These are phyloP conservation scores for Mycena pura DNA, from an alignment of 768 basidiomycete species.

Conservation along the genomic window DNA sequence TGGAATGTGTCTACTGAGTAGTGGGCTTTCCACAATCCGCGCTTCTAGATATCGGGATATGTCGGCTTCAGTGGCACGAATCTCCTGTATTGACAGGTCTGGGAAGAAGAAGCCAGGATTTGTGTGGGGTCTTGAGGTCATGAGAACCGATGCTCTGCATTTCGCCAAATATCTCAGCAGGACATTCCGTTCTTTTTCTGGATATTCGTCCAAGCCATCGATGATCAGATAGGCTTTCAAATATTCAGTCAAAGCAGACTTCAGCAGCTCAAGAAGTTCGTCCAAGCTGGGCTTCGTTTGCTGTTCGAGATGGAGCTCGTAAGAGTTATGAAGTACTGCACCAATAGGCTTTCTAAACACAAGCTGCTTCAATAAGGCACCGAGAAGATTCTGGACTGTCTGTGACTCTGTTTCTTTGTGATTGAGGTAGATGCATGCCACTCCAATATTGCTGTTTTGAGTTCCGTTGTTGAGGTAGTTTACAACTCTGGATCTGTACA, in stretches of 20 bases:
- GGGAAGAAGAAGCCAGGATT: background rate
- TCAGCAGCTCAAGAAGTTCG: background rate
- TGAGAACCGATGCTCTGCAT: too few species aligned
- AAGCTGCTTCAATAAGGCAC: background rate
- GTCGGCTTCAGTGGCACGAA: background rate
- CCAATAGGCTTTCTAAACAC: background rate
- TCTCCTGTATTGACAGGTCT: background rate
- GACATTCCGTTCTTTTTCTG: background rate
- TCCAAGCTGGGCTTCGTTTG: background rate
- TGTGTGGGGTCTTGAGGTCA: background rate
- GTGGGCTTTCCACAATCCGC: background rate
- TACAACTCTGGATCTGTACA: background rate
- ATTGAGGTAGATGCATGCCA: background rate
- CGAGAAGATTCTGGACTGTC: background rate
- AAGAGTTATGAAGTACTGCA: background rate
- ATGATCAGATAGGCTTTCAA: background rate
- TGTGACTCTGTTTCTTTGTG: background rate
- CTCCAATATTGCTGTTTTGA: background rate
- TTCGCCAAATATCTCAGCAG: background rate
- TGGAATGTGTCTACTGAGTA: background rate
- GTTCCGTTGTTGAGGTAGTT: background rate
- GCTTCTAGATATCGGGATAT: background rate
- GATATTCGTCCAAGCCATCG: constrained; percentile 6
- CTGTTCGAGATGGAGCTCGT: background rate
- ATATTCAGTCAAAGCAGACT: background rate